Percentiles rank a stretch among this genome's conserved stretches.
These are phyloP conservation scores for Papilionanthe hybrid DNA, from an alignment of 116 monocot species.

Conservation along the genomic window DNA sequence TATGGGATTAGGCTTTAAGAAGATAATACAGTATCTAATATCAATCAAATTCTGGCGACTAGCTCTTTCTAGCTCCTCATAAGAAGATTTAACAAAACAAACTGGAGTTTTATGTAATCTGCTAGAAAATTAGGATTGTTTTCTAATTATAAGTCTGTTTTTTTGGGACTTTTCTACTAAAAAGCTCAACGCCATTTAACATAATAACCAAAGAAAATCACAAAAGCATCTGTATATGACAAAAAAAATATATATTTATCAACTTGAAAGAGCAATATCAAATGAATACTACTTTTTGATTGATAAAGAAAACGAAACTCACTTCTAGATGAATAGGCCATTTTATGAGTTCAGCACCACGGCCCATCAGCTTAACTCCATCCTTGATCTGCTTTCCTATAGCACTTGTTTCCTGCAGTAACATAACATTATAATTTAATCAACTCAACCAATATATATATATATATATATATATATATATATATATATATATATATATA, in stretches of 20 bases:
- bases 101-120: neutral
- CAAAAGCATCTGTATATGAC: neutral
- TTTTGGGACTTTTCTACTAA: neutral
- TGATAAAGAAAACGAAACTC: neutral
- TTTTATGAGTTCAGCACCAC: slow-evolving; percentile 86
- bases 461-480: too few species aligned
- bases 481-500: too few species aligned
- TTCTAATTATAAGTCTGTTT: neutral
- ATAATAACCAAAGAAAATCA: neutral
- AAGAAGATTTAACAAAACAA: neutral
- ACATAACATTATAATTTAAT: neutral
- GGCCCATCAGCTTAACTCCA: slow-evolving; percentile 90
- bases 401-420: slow-evolving; percentile 75
- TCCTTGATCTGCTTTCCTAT: slow-evolving; percentile 96
- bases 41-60: neutral
- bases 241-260: too few species aligned
- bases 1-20: neutral
- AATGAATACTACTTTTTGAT: neutral
- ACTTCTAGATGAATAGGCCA: slow-evolving; percentile 99
- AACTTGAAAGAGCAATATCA: too few species aligned
- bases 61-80: neutral
- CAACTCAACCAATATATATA: neutral
- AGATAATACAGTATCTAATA: neutral
- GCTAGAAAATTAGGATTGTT: neutral
- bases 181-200: neutral